Evolutionary conservation across 148 eudicot genomes (phyloP).

Genomic region (Rhododendron molle): DNA sequence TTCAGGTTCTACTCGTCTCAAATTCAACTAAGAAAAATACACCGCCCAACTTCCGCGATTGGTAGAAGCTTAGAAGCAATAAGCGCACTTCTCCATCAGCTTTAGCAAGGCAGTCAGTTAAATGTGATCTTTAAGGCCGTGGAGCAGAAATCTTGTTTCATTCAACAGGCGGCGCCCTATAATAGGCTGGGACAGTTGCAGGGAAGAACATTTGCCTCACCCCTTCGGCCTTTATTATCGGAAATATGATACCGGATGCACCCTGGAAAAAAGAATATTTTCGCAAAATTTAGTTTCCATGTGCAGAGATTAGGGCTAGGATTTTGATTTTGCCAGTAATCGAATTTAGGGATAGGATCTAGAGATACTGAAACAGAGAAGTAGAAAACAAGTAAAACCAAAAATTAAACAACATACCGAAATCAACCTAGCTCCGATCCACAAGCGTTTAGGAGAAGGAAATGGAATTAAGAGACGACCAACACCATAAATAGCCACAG

Average conservation of each 20-base stretch:
- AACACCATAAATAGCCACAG: slow-evolving; percentile 71
- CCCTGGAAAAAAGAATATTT: slow-evolving; percentile 34
- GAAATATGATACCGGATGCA: slow-evolving; percentile 76
- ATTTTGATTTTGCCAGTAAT: neutral
- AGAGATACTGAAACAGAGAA: neutral
- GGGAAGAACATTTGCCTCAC: slow-evolving; percentile 90
- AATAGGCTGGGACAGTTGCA: slow-evolving; percentile 63
- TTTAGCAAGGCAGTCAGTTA: neutral
- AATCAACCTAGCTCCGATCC: slow-evolving; percentile 55
- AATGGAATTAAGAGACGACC: slow-evolving; percentile 72
- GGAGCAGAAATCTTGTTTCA: slow-evolving; percentile 17
- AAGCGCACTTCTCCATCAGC: neutral
- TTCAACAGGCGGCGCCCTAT: slow-evolving; percentile 42
- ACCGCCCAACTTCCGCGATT: neutral
- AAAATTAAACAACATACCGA: slow-evolving; percentile 32
- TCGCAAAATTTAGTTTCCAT: neutral
- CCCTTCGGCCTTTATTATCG: slow-evolving; percentile 78
- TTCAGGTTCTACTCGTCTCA: neutral
- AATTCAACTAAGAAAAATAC: neutral
- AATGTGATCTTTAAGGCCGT: neutral
- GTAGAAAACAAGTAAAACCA: neutral
- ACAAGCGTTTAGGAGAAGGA: slow-evolving; percentile 60
- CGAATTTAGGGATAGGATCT: neutral
- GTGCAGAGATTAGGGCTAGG: no score
- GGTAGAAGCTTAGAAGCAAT: slow-evolving; percentile 1